Evolutionary conservation across 2,329 filamentous ascomycete genomes (phyloP).

Genomic region (Didymella arachidicola): DNA sequence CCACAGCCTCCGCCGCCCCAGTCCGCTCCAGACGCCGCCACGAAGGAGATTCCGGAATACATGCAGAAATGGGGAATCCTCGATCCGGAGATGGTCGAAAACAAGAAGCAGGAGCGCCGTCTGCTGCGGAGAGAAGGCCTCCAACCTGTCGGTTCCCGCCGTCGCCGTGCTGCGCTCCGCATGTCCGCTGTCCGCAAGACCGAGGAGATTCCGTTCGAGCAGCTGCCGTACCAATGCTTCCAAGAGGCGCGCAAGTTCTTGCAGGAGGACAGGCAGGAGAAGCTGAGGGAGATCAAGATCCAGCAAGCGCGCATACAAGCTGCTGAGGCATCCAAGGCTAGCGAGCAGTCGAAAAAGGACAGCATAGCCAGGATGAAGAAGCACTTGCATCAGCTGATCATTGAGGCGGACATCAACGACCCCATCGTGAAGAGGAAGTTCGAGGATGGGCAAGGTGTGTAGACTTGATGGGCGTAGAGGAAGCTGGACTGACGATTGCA

Average conservation of each 20-base stretch:
- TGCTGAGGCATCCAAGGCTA: slow-evolving; percentile 68
- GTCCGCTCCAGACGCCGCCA: slow-evolving; percentile 18
- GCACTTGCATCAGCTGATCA: slow-evolving; percentile 80
- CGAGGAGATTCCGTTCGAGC: slow-evolving; percentile 82
- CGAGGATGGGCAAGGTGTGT: slow-evolving; percentile 85
- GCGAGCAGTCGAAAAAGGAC: slow-evolving; percentile 69
- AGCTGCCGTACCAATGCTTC: slow-evolving; percentile 96
- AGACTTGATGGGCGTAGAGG: neutral
- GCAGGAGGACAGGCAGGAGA: slow-evolving; percentile 79
- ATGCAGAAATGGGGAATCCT: slow-evolving; percentile 48
- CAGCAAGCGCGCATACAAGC: slow-evolving; percentile 75
- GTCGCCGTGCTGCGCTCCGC: slow-evolving; percentile 68
- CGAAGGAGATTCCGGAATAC: slow-evolving; percentile 33
- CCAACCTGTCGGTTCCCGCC: slow-evolving; percentile 80
- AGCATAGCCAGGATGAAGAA: slow-evolving; percentile 73
- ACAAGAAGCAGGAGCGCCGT: slow-evolving; percentile 66
- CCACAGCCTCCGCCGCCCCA: slow-evolving; percentile 27
- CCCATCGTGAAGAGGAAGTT: slow-evolving; percentile 91
- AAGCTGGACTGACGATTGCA: slow-evolving; percentile 51
- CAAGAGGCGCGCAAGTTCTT: slow-evolving; percentile 91
- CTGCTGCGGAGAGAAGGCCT: slow-evolving; percentile 71
- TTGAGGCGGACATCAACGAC: slow-evolving; percentile 93
- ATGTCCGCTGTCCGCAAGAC: slow-evolving; percentile 58
- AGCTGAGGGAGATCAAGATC: slow-evolving; percentile 74
- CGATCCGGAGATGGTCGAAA: slow-evolving; percentile 45